Percentiles rank a stretch among this genome's conserved stretches.
phyloP scores from a whole-genome alignment of 148 eudicot genomes.

The Rhododendron simsii region DNA sequence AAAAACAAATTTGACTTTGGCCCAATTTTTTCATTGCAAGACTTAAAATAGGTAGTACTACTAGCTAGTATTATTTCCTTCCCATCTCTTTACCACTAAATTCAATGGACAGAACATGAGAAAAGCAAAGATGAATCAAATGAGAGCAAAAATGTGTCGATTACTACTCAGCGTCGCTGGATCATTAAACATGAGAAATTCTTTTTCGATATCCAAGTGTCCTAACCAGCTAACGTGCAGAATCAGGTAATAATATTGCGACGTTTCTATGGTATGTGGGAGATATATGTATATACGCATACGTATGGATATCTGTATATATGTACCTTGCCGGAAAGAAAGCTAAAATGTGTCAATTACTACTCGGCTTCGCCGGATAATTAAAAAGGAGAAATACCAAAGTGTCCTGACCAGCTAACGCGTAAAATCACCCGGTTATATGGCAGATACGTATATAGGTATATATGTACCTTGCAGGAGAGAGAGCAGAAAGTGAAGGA shows the following conservation, averaged over 20 bases:
- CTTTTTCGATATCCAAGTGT: not conserved
- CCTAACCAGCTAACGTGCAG: not conserved
- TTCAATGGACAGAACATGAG: not conserved
- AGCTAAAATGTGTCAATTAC: not conserved
- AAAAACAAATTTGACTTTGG: not conserved
- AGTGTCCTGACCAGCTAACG: not conserved
- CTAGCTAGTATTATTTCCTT: not conserved
- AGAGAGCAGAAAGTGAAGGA: conserved; percentile 23
- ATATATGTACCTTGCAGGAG: conserved; percentile 43
- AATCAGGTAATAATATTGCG: too few relatives aligned
- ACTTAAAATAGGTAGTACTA: not conserved
- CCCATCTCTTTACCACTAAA: not conserved
- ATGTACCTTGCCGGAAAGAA: too few relatives aligned
- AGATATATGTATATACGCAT: too few relatives aligned
- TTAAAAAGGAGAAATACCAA: not conserved
- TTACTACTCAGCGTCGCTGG: not conserved
- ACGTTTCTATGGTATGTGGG: too few relatives aligned
- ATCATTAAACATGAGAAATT: not conserved
- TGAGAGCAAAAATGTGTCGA: not conserved
- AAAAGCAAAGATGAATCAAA: not conserved
- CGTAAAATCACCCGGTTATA: not conserved
- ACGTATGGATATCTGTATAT: too few relatives aligned
- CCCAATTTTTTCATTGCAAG: not conserved
- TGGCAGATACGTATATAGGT: not conserved
- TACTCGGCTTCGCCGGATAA: not conserved